Percentiles rank a stretch among this genome's conserved stretches.
Conservation (phyloP, 345 rosid species). For the Citrus reticulata region DNA sequence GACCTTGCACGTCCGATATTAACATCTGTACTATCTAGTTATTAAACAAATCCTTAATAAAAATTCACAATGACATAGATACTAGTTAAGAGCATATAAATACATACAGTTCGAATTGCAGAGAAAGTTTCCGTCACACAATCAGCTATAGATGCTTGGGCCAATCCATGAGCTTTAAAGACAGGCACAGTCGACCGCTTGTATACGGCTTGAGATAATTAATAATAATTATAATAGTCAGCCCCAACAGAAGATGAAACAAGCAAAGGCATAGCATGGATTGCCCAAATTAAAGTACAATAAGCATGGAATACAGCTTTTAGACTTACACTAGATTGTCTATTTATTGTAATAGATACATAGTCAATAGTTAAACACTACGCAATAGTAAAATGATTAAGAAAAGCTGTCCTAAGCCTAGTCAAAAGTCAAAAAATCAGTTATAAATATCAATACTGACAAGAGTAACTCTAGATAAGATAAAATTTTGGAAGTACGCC, state of each 20-base stretch:
- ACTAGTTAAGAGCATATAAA: slow-evolving; percentile 6
- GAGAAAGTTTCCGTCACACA: slow-evolving; percentile 91
- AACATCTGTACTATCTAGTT: not conserved
- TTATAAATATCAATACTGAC: too few relatives aligned
- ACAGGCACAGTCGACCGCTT: slow-evolving; percentile 86
- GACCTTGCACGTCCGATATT: not conserved
- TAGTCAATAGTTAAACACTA: not conserved
- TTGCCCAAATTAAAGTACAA: not conserved
- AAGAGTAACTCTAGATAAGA: not conserved
- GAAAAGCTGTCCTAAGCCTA: not conserved
- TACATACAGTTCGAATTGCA: slow-evolving; percentile 89
- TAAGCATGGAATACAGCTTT: not conserved
- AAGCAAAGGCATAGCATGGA: not conserved
- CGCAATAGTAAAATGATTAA: not conserved
- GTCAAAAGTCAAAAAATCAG: too few relatives aligned
- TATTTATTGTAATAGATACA: not conserved
- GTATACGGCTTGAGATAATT: slow-evolving; percentile 57
- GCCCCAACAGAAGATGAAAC: slow-evolving; percentile 18
- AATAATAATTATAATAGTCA: slow-evolving; percentile 27
- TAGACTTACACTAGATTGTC: not conserved
- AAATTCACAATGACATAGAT: not conserved
- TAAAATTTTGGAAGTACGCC: not conserved
- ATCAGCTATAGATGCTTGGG: slow-evolving; percentile 92
- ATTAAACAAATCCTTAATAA: not conserved
- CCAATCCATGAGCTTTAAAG: slow-evolving; percentile 80